Percentiles rank a stretch among this genome's conserved stretches.
Evolutionary conservation across 805 yeast species (phyloP).

Genomic region (Starmerella gropengiesseri): DNA sequence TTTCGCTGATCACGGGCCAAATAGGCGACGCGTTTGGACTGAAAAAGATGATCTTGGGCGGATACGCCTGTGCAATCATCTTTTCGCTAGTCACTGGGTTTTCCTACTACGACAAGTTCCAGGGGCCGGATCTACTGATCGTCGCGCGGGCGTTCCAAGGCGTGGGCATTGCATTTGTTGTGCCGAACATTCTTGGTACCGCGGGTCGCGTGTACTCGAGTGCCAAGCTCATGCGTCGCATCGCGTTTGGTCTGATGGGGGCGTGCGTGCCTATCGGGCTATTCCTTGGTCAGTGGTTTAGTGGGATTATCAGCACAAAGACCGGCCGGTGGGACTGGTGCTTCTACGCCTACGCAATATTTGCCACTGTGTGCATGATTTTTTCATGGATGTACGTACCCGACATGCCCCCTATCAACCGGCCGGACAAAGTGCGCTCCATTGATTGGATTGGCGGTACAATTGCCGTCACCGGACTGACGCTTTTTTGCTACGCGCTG

Average conservation of each 20-base stretch:
- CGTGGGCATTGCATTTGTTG: neutral
- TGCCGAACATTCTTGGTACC: neutral
- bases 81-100: conserved; percentile 42
- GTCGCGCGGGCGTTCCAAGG: neutral
- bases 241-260: conserved; percentile 47
- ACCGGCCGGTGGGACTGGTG: conserved; percentile 22
- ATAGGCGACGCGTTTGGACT: neutral
- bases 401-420: conserved; percentile 5
- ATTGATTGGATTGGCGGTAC: conserved; percentile 45
- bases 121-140: neutral
- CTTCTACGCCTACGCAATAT: conserved; percentile 38
- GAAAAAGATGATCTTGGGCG: neutral
- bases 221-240: conserved; percentile 33
- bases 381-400: conserved; percentile 4
- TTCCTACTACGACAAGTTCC: conserved; percentile 36
- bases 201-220: neutral
- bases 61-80: neutral
- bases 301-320: conserved; percentile 13
- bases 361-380: conserved; percentile 10
- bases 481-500: conserved; percentile 56
- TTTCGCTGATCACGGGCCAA: conserved; percentile 32
- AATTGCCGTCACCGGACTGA: conserved; percentile 40
- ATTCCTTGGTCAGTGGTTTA: conserved; percentile 41
- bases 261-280: conserved; percentile 55
- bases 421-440: conserved; percentile 26